phyloP scores from a whole-genome alignment of 2,329 filamentous ascomycete genomes.

The Xylaria sp. region DNA sequence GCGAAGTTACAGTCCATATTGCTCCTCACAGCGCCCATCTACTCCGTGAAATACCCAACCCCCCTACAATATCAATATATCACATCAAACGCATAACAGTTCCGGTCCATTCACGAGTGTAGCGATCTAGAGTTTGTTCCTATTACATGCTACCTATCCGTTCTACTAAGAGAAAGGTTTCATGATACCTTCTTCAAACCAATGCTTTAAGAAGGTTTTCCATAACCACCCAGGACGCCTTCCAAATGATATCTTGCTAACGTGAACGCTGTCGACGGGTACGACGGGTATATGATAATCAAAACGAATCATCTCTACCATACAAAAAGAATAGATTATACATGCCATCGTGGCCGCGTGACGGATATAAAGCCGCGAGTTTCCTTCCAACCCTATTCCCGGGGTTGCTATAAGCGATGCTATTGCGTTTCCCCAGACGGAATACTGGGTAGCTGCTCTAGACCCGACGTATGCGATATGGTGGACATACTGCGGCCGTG shows the following conservation, averaged over 20 bases:
- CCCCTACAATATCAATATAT: too few relatives aligned
- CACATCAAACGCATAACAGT: too few relatives aligned
- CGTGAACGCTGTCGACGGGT: background rate
- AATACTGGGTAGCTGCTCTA: background rate
- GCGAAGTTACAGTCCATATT: too few relatives aligned
- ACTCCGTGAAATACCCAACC: too few relatives aligned
- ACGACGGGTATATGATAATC: background rate
- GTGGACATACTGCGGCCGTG: constrained; percentile 24
- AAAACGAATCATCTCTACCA: background rate
- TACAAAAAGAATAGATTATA: background rate
- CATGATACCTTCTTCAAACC: background rate
- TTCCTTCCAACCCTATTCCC: background rate
- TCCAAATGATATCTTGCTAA: constrained; percentile 2
- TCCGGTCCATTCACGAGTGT: too few relatives aligned
- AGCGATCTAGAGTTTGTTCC: too few relatives aligned
- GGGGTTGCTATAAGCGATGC: background rate
- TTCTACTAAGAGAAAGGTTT: background rate
- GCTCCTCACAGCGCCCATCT: too few relatives aligned
- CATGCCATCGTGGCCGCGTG: background rate
- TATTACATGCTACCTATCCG: background rate
- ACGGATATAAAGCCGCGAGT: background rate
- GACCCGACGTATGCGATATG: constrained; percentile 5
- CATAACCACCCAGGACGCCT: background rate
- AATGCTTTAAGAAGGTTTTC: background rate
- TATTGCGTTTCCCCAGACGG: constrained; percentile 6